These are phyloP conservation scores for Raddia distichophylla DNA, from an alignment of 176 grass and related monocot species.

Conservation along the genomic window DNA sequence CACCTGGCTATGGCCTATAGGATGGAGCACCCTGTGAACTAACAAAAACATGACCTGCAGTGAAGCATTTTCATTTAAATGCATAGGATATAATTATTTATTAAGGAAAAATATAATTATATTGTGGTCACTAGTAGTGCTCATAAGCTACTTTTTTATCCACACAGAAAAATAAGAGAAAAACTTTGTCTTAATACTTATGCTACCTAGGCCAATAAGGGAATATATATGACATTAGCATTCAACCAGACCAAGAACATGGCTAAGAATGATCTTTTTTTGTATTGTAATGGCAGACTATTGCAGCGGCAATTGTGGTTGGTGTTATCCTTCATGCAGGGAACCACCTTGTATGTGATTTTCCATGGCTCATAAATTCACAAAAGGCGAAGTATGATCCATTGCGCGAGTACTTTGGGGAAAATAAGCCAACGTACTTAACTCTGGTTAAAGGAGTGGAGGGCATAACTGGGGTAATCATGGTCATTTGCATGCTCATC, in stretches of 20 bases:
- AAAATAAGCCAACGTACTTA: conserved; percentile 72
- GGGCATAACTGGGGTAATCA: conserved; percentile 87
- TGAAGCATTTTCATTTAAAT: conserved; percentile 28
- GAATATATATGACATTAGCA: conserved; percentile 3
- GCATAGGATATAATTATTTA: conserved; percentile 1
- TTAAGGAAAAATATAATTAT: conserved; percentile 6
- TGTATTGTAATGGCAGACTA: conserved; percentile 75
- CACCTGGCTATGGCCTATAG: background rate
- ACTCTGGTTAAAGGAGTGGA: conserved; percentile 56
- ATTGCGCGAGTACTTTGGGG: conserved; percentile 55
- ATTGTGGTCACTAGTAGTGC: background rate
- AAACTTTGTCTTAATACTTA: conserved; percentile 14
- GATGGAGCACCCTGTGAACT: background rate
- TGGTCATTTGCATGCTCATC: conserved; percentile 81
- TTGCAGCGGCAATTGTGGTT: conserved; percentile 79
- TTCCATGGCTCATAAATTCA: conserved; percentile 74
- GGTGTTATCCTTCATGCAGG: conserved; percentile 86
- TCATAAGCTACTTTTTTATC: background rate
- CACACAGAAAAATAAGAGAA: background rate
- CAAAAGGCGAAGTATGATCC: conserved; percentile 57
- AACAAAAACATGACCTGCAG: background rate
- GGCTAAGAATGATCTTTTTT: conserved; percentile 36
- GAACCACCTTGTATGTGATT: conserved; percentile 82
- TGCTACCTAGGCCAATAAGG: conserved; percentile 3
- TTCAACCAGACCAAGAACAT: conserved; percentile 30